phyloP scores from a whole-genome alignment of 441 rosid species.

The Gossypium trilobum region DNA sequence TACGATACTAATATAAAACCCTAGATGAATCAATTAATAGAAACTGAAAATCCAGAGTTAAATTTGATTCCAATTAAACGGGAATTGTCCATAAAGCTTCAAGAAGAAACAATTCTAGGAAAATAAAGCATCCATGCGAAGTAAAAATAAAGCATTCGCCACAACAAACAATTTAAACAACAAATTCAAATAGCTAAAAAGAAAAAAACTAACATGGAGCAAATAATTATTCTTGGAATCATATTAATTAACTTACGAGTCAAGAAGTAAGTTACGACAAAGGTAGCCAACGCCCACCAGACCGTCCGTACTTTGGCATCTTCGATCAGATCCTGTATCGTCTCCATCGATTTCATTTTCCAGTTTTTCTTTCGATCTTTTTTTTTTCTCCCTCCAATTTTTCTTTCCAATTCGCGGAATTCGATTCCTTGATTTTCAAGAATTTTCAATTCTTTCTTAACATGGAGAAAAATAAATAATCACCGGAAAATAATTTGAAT shows the following conservation, averaged over 20 bases:
- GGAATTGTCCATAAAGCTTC: neutral
- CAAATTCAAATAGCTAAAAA: neutral
- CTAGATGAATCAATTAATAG: neutral
- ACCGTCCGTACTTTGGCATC: constrained; percentile 76
- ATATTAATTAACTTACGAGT: constrained; percentile 51
- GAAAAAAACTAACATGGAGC: neutral
- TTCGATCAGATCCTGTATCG: constrained; percentile 86
- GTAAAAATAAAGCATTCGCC: neutral
- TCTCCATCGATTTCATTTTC: constrained; percentile 72
- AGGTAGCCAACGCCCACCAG: constrained; percentile 77
- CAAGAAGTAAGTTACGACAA: constrained; percentile 63
- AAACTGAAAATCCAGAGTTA: neutral
- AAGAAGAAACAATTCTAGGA: neutral
- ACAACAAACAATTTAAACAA: neutral
- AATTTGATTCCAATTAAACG: neutral
- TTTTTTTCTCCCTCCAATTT: neutral
- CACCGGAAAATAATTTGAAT: neutral
- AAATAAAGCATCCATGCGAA: neutral
- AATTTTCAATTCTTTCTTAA: neutral
- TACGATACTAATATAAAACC: neutral
- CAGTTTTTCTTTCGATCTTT: neutral
- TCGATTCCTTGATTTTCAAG: neutral
- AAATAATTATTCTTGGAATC: neutral
- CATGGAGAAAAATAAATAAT: neutral
- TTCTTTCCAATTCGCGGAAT: neutral